Evolutionary conservation across 306 rosid species (phyloP), one percentile per base, ranked within the genome.

Genomic region (Crataegus laevigata): DNA sequence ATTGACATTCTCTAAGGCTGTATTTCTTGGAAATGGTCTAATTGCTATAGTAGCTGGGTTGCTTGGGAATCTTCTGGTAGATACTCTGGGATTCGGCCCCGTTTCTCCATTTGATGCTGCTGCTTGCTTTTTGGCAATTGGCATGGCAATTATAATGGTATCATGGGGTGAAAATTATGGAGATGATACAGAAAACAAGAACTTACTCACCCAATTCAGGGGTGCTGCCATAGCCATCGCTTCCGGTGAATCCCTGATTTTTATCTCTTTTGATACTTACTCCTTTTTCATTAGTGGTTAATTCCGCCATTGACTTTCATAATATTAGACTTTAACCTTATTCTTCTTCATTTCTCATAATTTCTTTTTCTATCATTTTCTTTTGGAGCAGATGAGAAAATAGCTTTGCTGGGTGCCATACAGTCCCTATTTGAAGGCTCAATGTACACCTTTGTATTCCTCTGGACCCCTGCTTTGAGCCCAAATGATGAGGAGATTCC

Each of bases 91-190:
- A 82, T 92, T 90, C 66, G 98, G 99, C 80, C 98, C 98, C 12
- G 98, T 96, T 75, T 91, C 99, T 38, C 99, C 99, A 80, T 92
- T 96, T 81, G 99, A 96, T 78, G 99, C 97, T 70, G 99, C 99
- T 81, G 86, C 97, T 10, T 92, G 98, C 87, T 92, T 96, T 83
- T 92, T 92, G 74, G 96, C 96, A 54, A 84, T 92, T 81, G 98
- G 99, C 70, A 90, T 92, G 99, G 89, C 88, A 69, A 10, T 96
- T 78, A 92, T 92, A 83, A 57, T 92, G 77, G 84, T 87, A 77
- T 73, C 97, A 38, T 96, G 99, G 99, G 59, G 90, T 34, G 99
- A 96, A 85, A 96, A 92, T 80, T 90, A 62, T 74, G 99, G 98
- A 38, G 97, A 90, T 74, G 74, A 92, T 77, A 84, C 99, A 19